Base-by-base conservation (phyloP, 2,329 filamentous ascomycete genomes). In the Aspergillus ochraceus region DNA sequence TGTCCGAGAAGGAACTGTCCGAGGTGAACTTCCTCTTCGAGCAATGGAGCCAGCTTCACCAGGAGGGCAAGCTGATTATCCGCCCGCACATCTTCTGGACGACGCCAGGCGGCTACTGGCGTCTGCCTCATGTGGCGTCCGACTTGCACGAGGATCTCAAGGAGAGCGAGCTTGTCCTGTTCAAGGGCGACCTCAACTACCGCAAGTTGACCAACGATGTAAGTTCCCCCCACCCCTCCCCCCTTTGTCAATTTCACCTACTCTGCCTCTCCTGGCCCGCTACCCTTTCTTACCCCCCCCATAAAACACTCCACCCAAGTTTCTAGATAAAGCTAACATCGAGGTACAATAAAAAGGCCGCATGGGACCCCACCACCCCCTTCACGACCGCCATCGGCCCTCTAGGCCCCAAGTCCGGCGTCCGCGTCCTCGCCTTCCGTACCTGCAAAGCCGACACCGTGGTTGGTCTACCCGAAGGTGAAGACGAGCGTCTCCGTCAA, bases 151-250 rank as follows among this genome's bases (percentile, higher is more conserved):
- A 90, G 6, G 94, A 98, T 71, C 78, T 99, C 58, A 89, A 92
- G 80, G 79, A 86, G 62, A 91, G 90, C 65, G 91, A 97, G 74
- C 81, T 99, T 19, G 91, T 97, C 12, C 87, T 99, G 58, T 98
- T 98, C 82, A 99, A 99, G 81, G 95, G 95, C 2, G 95, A 99
- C 73, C 75, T 99, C 67, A 99, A 99, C 79, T 99, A 98, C 77
- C 84, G 95, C 62, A 99, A 99, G 77, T 77, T 99, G 66, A 92
- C 90, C 30, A 90, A 87, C 52, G 95, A 99, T 81, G 92, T 94
- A 79, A 80, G 89, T 81, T n/a, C n/a, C n/a, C n/a, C n/a, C n/a
- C n/a, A n/a, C n/a, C n/a, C 30, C 81, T 30, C n/a, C 26, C 9
- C 4, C 19, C 11, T 47, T 47, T 8, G 6, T 20, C 2, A 2